A percentile compares a stretch with the other conserved stretches of the same genome.
Conservation (phyloP, 1,284 basidiomycete genomes). For the Afroboletus lepidellus region DNA sequence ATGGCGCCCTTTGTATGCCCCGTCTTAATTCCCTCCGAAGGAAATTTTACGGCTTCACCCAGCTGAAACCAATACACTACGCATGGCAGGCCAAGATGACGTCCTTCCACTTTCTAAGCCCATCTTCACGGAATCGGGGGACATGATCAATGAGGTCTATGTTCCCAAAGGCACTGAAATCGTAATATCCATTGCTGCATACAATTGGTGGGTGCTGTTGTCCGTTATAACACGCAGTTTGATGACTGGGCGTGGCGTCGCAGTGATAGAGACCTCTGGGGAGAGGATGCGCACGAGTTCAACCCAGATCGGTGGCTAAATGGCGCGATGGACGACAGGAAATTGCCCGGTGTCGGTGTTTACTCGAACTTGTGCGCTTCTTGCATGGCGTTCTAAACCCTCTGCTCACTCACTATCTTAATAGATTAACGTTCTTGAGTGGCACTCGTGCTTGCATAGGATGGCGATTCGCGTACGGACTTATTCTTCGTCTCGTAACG, state of each 20-base stretch:
- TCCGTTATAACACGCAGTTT: too few species aligned
- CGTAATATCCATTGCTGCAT: constrained; percentile 35
- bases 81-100: constrained; percentile 42
- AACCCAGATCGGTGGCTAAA: constrained; percentile 52
- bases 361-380: constrained; percentile 48
- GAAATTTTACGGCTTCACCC: constrained; percentile 38
- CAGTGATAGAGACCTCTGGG: constrained; percentile 47
- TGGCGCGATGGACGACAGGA: constrained; percentile 33
- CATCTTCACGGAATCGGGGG: constrained; percentile 36
- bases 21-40: neutral
- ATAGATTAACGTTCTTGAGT: constrained; percentile 43
- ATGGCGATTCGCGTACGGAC: constrained; percentile 45
- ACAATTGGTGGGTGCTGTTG: constrained; percentile 34
- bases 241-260: neutral
- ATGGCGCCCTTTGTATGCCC: too few species aligned
- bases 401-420: neutral
- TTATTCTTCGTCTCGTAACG: neutral
- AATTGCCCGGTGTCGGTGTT: constrained; percentile 41
- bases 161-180: constrained; percentile 38
- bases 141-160: constrained; percentile 35
- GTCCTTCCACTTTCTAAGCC: constrained; percentile 46
- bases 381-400: neutral
- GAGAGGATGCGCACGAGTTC: constrained; percentile 47
- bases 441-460: constrained; percentile 45
- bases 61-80: constrained; percentile 27